Percentiles rank a stretch among this genome's conserved stretches.
Conservation (phyloP, 331 rosid species). For the Quercus lobata region DNA sequence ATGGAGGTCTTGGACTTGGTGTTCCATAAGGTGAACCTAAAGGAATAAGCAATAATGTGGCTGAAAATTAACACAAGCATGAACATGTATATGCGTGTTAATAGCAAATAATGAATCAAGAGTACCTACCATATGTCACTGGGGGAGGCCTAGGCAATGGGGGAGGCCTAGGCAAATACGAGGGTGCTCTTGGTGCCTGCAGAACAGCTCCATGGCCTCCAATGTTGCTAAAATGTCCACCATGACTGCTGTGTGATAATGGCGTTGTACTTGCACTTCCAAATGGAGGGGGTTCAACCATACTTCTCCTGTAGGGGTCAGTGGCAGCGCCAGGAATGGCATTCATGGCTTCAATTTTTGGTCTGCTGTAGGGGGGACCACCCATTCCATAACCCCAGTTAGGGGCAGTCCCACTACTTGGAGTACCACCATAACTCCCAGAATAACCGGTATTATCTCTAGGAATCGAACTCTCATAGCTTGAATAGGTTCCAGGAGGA, state of each 20-base stretch:
- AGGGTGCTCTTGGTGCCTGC: neutral
- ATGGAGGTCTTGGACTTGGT: slow-evolving; percentile 24
- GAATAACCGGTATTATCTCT: slow-evolving; percentile 10
- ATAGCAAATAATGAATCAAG: neutral
- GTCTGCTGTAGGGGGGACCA: slow-evolving; percentile 18
- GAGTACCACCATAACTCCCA: slow-evolving; percentile 10
- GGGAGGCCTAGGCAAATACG: neutral
- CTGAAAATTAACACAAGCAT: neutral
- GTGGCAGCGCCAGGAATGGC: slow-evolving; percentile 4
- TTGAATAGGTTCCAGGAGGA: slow-evolving; percentile 17
- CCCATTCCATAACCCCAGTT: slow-evolving; percentile 4
- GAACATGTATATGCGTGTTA: too few relatives aligned
- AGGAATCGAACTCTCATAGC: slow-evolving; percentile 5
- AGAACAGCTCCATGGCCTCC: slow-evolving; percentile 5
- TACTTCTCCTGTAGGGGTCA: slow-evolving; percentile 14
- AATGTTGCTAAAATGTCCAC: slow-evolving; percentile 7
- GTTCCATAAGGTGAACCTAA: slow-evolving; percentile 37
- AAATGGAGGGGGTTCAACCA: slow-evolving; percentile 18
- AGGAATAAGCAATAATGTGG: slow-evolving; percentile 11
- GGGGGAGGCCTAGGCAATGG: neutral
- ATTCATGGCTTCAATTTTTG: slow-evolving; percentile 1
- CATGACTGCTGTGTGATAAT: neutral
- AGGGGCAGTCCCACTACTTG: neutral
- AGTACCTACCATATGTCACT: slow-evolving; percentile 26
- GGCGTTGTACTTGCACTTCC: slow-evolving; percentile 2